Evolutionary conservation across 2,329 filamentous ascomycete species (phyloP).

Genomic region (Pseudogymnoascus sp.): DNA sequence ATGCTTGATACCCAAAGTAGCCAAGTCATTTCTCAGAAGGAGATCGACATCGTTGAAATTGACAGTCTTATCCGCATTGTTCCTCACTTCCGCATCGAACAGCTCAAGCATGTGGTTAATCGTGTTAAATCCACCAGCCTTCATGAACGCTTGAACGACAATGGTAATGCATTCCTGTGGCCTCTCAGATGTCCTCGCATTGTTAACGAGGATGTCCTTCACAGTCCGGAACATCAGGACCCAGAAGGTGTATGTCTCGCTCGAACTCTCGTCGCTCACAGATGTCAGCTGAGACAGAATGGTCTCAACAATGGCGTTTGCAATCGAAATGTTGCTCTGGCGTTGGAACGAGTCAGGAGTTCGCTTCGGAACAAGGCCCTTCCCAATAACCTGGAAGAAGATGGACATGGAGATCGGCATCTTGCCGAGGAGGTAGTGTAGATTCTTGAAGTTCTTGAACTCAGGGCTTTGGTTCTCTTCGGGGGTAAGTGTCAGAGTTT

Average conservation of each 20-base stretch:
- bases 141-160: slow-evolving; percentile 80
- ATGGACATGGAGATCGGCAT: slow-evolving; percentile 73
- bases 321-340: slow-evolving; percentile 46
- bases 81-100: slow-evolving; percentile 52
- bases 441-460: slow-evolving; percentile 69
- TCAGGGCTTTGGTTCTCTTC: slow-evolving; percentile 18
- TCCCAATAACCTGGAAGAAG: slow-evolving; percentile 79
- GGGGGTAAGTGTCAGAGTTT: not conserved
- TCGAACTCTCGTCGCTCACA: slow-evolving; percentile 36
- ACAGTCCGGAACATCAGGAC: slow-evolving; percentile 72
- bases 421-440: slow-evolving; percentile 69
- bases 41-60: slow-evolving; percentile 33
- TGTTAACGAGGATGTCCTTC: slow-evolving; percentile 71
- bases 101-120: slow-evolving; percentile 64
- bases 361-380: slow-evolving; percentile 67
- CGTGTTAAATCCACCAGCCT: slow-evolving; percentile 64
- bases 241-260: slow-evolving; percentile 69
- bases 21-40: slow-evolving; percentile 36
- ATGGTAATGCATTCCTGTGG: slow-evolving; percentile 56
- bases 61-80: slow-evolving; percentile 39
- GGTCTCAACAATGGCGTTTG: slow-evolving; percentile 61
- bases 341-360: slow-evolving; percentile 55
- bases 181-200: slow-evolving; percentile 30
- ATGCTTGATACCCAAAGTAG: slow-evolving; percentile 61
- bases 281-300: slow-evolving; percentile 57